Conservation (phyloP, 179 eudicot species). For the Beta macrorhiza region DNA sequence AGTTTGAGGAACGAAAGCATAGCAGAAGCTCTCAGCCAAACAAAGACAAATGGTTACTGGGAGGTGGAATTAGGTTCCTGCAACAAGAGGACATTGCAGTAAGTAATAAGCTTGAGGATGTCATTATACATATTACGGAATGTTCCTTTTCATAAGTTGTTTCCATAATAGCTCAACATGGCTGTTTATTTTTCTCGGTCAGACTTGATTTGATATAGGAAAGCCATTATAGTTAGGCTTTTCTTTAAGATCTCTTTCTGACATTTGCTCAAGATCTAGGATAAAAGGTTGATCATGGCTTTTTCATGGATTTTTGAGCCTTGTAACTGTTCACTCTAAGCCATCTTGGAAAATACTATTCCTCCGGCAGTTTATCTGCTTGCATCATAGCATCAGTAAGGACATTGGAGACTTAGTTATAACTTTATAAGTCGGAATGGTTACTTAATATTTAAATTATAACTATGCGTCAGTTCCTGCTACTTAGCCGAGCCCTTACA, state of each 20-base stretch:
- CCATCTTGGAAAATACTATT: not conserved
- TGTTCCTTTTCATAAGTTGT: conserved; percentile 3
- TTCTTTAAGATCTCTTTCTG: not conserved
- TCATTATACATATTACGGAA: not conserved
- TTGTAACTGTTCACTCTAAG: not conserved
- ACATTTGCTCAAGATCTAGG: not conserved
- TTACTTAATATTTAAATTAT: not conserved
- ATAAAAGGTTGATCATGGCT: not conserved
- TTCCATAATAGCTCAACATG: not conserved
- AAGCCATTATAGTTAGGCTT: not conserved
- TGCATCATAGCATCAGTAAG: conserved; percentile 3
- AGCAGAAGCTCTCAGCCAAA: conserved; percentile 2
- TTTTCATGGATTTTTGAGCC: not conserved
- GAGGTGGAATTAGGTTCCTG: conserved; percentile 14
- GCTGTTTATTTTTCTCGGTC: not conserved
- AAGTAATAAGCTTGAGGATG: conserved; percentile 15
- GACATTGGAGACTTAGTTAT: not conserved
- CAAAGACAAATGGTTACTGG: conserved; percentile 4
- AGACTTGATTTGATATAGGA: not conserved
- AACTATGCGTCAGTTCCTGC: not conserved
- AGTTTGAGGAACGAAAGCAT: conserved; percentile 2
- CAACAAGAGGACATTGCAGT: conserved; percentile 4
- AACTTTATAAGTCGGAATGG: not conserved
- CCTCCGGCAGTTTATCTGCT: not conserved
- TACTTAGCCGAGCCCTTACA: not conserved